phyloP scores from a whole-genome alignment of 441 rosid species.

The Jatropha multifida region DNA sequence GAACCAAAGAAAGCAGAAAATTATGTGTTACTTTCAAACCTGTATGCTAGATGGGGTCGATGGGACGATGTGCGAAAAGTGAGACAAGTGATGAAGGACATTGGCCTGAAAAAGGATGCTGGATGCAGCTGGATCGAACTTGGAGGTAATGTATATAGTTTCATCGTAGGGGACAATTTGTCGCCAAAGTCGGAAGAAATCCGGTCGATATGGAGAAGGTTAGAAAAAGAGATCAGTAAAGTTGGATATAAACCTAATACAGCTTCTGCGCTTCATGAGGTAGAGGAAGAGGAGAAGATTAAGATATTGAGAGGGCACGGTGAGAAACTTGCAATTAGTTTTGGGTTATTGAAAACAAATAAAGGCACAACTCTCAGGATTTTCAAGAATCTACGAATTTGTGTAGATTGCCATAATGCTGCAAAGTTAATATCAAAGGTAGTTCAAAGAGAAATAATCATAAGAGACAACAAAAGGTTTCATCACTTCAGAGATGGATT shows the following conservation, averaged over 20 bases:
- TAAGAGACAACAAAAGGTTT: constrained; percentile 69
- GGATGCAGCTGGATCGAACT: constrained; percentile 77
- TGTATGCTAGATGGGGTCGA: constrained; percentile 54
- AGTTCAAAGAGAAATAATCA: constrained; percentile 47
- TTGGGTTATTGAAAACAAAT: constrained; percentile 48
- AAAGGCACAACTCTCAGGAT: constrained; percentile 43
- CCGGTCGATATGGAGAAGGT: constrained; percentile 41
- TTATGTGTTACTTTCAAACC: constrained; percentile 61
- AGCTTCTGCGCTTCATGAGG: constrained; percentile 46
- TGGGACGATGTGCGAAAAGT: constrained; percentile 59
- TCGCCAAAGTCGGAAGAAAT: constrained; percentile 46
- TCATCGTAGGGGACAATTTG: constrained; percentile 51
- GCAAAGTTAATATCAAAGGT: constrained; percentile 56
- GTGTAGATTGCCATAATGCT: constrained; percentile 70
- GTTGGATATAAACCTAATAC: constrained; percentile 59
- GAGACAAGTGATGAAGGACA: constrained; percentile 51
- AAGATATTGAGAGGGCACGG: constrained; percentile 54
- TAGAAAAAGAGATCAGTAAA: constrained; percentile 33
- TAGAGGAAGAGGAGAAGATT: constrained; percentile 50
- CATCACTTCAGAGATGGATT: constrained; percentile 65
- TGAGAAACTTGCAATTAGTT: constrained; percentile 72
- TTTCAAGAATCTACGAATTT: constrained; percentile 70
- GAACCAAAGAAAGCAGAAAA: constrained; percentile 67
- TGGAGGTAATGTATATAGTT: constrained; percentile 55
- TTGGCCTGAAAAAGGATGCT: constrained; percentile 59